These are phyloP conservation scores for Physcomitrellopsis africana DNA, from an alignment of 225 moss, liverwort and hornwort genomes.

Conservation along the genomic window DNA sequence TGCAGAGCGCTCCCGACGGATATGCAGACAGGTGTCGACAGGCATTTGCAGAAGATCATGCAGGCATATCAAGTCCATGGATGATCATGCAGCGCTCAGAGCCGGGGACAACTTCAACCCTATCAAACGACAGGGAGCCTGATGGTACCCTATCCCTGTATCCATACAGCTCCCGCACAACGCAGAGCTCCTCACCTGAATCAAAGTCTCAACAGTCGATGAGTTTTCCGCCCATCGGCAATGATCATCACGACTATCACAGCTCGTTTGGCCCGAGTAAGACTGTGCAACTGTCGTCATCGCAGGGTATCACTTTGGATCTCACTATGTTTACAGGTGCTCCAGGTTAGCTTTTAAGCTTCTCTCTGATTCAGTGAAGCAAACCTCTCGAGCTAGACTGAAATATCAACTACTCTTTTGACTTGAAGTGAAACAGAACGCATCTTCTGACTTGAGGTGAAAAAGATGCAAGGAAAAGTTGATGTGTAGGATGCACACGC, in stretches of 20 bases:
- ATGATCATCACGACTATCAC: slow-evolving; percentile 40
- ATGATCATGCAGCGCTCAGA: slow-evolving; percentile 41
- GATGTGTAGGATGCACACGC: too few species aligned
- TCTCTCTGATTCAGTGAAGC: too few species aligned
- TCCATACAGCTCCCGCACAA: slow-evolving; percentile 45
- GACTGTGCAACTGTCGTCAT: slow-evolving; percentile 40
- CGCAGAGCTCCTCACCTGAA: slow-evolving; percentile 33
- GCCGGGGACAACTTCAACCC: slow-evolving; percentile 20
- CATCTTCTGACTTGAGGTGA: too few species aligned
- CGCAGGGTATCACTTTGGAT: slow-evolving; percentile 69
- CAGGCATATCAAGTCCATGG: slow-evolving; percentile 48
- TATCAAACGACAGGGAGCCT: slow-evolving; percentile 39
- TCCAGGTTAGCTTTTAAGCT: slow-evolving; percentile 44
- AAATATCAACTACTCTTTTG: neutral
- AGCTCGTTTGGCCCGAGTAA: slow-evolving; percentile 35
- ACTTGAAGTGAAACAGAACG: too few species aligned
- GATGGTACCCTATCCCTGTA: slow-evolving; percentile 55
- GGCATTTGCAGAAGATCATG: slow-evolving; percentile 38
- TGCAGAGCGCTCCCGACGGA: slow-evolving; percentile 42
- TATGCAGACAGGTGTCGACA: slow-evolving; percentile 26
- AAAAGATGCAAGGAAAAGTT: too few species aligned
- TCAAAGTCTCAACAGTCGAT: slow-evolving; percentile 29
- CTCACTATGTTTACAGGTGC: slow-evolving; percentile 84
- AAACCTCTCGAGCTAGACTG: too few species aligned
- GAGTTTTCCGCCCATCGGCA: slow-evolving; percentile 66